These are phyloP conservation scores for Globisporangium middletonii DNA, from an alignment of 352 stramenopile genomes.

Conservation along the genomic window DNA sequence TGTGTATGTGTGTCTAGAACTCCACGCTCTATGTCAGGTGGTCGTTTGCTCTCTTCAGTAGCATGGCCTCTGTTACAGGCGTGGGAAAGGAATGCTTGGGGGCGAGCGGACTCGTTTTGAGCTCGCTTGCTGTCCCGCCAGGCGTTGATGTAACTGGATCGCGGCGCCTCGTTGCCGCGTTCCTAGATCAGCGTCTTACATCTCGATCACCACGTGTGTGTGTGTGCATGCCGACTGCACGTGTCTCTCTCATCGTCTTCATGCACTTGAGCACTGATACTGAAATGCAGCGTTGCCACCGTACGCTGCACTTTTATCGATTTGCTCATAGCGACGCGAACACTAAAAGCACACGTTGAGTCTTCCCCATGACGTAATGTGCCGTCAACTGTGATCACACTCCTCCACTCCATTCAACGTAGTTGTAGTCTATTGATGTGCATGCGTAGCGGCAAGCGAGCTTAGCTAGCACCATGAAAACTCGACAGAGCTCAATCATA, in stretches of 20 bases:
- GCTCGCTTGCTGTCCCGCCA: slow-evolving; percentile 39
- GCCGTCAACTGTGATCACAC: slow-evolving; percentile 83
- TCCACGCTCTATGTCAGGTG: slow-evolving; percentile 76
- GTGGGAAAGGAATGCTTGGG: slow-evolving; percentile 78
- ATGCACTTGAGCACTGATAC: slow-evolving; percentile 49
- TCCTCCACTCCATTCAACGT: neutral
- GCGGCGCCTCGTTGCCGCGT: slow-evolving; percentile 19
- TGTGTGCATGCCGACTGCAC: neutral
- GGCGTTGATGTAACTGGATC: slow-evolving; percentile 79
- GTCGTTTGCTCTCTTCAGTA: slow-evolving; percentile 61
- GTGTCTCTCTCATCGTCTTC: neutral
- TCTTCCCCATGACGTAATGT: slow-evolving; percentile 69
- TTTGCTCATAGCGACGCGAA: slow-evolving; percentile 76
- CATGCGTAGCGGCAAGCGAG: no score
- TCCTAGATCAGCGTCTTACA: slow-evolving; percentile 84
- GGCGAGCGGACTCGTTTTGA: slow-evolving; percentile 61
- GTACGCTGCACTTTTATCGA: slow-evolving; percentile 78
- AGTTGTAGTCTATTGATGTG: neutral
- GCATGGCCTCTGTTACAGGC: slow-evolving; percentile 76
- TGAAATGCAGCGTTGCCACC: slow-evolving; percentile 61
- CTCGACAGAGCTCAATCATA: no score
- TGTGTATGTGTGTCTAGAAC: slow-evolving; percentile 1
- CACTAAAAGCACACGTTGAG: slow-evolving; percentile 86
- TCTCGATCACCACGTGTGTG: slow-evolving; percentile 12
- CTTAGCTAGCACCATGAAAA: no score